phyloP scores from a whole-genome alignment of 1,284 basidiomycete species.

The Xerocomus nothofagi region DNA sequence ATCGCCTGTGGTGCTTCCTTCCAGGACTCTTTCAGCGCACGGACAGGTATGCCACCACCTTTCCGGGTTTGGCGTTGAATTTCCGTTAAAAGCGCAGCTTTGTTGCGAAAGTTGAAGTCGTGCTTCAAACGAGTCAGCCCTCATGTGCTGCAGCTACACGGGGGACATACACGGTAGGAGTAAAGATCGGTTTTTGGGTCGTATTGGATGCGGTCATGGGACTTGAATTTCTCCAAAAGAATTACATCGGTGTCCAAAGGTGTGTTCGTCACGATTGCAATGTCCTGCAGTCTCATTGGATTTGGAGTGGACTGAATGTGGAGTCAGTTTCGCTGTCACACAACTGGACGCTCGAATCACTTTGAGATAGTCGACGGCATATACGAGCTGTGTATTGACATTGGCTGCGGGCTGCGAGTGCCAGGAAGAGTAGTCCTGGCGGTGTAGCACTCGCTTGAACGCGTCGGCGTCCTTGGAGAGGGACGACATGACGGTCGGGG shows the following conservation, averaged over 20 bases:
- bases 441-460: slow-evolving; percentile 61
- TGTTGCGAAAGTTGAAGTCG: slow-evolving; percentile 83
- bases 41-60: slow-evolving; percentile 82
- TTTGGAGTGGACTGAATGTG: slow-evolving; percentile 60
- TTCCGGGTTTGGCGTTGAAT: slow-evolving; percentile 78
- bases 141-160: background rate
- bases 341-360: slow-evolving; percentile 29
- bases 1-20: slow-evolving; percentile 80
- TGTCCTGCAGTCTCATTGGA: slow-evolving; percentile 83
- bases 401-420: slow-evolving; percentile 84
- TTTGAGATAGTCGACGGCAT: slow-evolving; percentile 82
- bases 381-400: slow-evolving; percentile 84
- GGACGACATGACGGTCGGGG: slow-evolving; percentile 50
- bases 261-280: slow-evolving; percentile 76
- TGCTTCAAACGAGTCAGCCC: slow-evolving; percentile 50
- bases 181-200: slow-evolving; percentile 84
- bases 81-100: slow-evolving; percentile 77
- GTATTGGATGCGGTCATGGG: slow-evolving; percentile 76
- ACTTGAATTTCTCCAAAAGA: slow-evolving; percentile 75
- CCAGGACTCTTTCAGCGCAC: slow-evolving; percentile 86
- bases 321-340: slow-evolving; percentile 12
- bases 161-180: slow-evolving; percentile 66
- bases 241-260: slow-evolving; percentile 72
- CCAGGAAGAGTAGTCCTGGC: slow-evolving; percentile 72
- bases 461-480: slow-evolving; percentile 64